Base-by-base conservation (phyloP, 306 rosid genomes). In the Trichosanthes truncata region DNA sequence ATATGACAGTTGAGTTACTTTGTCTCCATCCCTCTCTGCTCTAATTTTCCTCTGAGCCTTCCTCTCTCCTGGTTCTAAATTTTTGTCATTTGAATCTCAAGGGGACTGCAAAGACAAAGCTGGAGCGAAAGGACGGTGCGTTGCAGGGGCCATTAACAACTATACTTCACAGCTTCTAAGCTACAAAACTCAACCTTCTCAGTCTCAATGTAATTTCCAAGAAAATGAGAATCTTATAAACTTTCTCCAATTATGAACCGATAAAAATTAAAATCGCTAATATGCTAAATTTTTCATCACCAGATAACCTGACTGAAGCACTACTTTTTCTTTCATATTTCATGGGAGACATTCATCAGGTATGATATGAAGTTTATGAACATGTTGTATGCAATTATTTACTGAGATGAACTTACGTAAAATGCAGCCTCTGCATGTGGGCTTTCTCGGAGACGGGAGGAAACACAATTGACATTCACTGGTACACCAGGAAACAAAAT, bases 331-430 rank as follows among this genome's bases (percentile, higher is more conserved):
- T 90, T 45, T 89, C 98, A 23, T 97, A 93, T 83, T 93, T 89
- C 72, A 57, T 90, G 38, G 98, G 98, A 72, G 98, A 94, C 73
- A 83, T 94, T 59, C 98, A 94, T 86, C 98, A 95, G 97, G 98
- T 90, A 80, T 31, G 51, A 18, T 6, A 4, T 73, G 59, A 29
- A 7, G 20, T 15, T 48, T 25, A 25, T 25, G 23, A 0, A 26
- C 9, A 12, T 25, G 29, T 20, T 38, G 49, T 20, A 6, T 45
- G 38, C 38, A 43, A 71, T 46, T 73, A 48, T 0, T 48, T 26
- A 73, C 59, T 76, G 67, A 53, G 35, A 46, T 61, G 7, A 29
- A 31, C 23, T 62, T 20, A 6, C 73, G 1, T 21, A 0, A 79
- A 48, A 43, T 85, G 82, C 89, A 94, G 97, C 98, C 98, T 92